phyloP scores from a whole-genome alignment of 2,329 filamentous ascomycete genomes.

The Aureobasidium uvarum region DNA sequence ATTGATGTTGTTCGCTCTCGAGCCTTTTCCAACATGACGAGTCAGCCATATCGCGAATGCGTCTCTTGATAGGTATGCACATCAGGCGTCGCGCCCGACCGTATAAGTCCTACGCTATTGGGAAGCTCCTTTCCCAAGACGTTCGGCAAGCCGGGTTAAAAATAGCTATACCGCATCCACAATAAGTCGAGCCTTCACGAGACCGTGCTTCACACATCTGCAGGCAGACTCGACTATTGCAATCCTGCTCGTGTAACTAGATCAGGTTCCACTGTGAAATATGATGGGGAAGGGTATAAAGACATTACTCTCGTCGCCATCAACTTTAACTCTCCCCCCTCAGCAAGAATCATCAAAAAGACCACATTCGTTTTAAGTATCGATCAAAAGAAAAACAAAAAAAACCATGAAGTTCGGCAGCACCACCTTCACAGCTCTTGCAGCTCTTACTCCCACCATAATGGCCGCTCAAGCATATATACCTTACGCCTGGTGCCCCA shows the following conservation, averaged over 20 bases:
- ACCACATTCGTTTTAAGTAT: background rate
- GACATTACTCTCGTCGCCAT: background rate
- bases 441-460: background rate
- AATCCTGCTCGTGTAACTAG: background rate
- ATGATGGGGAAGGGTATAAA: background rate
- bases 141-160: background rate
- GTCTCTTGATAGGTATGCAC: too few species aligned
- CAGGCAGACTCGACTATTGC: background rate
- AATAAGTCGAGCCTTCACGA: background rate
- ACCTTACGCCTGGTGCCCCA: background rate
- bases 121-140: too few species aligned
- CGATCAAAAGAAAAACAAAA: too few species aligned
- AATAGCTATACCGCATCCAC: background rate
- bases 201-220: background rate
- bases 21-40: too few species aligned
- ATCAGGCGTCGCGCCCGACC: too few species aligned
- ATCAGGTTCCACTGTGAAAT: background rate
- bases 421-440: background rate
- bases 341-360: background rate
- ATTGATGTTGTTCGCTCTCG: too few species aligned
- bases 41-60: too few species aligned
- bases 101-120: too few species aligned
- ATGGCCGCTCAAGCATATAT: slow-evolving; percentile 1
- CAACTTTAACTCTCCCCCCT: background rate
- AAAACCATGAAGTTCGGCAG: background rate